Percentiles rank a stretch among this genome's conserved stretches.
phyloP scores from a whole-genome alignment of 2,329 filamentous ascomycete species.

The Penicillium sp. region DNA sequence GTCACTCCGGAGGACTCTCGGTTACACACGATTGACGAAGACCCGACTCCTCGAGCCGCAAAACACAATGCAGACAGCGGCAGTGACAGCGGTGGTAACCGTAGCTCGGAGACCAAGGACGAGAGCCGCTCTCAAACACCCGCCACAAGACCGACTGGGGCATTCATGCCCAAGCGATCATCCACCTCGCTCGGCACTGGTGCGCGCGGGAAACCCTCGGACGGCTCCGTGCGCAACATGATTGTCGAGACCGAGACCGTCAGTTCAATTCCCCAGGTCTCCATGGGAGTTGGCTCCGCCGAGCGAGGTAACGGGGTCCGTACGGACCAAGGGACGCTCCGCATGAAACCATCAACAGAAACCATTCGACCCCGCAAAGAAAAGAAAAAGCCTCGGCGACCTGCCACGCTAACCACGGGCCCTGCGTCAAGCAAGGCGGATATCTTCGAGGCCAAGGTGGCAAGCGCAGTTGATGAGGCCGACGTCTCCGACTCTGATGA shows the following conservation, averaged over 20 bases:
- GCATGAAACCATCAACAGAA: conserved; percentile 85
- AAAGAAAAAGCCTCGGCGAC: conserved; percentile 77
- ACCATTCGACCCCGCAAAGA: conserved; percentile 94
- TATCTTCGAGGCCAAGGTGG: conserved; percentile 95
- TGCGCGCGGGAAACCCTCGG: conserved; percentile 61
- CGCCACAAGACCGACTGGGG: conserved; percentile 44
- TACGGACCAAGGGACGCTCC: conserved; percentile 65
- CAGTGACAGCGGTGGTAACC: conserved; percentile 47
- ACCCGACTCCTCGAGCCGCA: conserved; percentile 37
- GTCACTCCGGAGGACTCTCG: conserved; percentile 34
- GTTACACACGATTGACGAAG: conserved; percentile 34
- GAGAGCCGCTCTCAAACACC: conserved; percentile 33
- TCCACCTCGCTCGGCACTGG: conserved; percentile 56
- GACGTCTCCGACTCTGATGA: conserved; percentile 97
- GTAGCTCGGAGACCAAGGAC: conserved; percentile 33
- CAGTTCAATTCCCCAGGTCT: conserved; percentile 77
- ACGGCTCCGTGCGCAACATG: conserved; percentile 82
- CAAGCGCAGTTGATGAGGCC: conserved; percentile 89
- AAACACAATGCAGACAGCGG: conserved; percentile 55
- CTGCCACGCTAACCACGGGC: conserved; percentile 47
- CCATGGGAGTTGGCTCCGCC: conserved; percentile 57
- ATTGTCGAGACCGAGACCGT: conserved; percentile 97
- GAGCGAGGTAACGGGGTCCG: conserved; percentile 55
- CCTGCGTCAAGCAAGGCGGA: conserved; percentile 90
- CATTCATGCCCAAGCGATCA: conserved; percentile 59